Conservation (phyloP, 2,329 filamentous ascomycete species). For the Colletotrichum destructivum region DNA sequence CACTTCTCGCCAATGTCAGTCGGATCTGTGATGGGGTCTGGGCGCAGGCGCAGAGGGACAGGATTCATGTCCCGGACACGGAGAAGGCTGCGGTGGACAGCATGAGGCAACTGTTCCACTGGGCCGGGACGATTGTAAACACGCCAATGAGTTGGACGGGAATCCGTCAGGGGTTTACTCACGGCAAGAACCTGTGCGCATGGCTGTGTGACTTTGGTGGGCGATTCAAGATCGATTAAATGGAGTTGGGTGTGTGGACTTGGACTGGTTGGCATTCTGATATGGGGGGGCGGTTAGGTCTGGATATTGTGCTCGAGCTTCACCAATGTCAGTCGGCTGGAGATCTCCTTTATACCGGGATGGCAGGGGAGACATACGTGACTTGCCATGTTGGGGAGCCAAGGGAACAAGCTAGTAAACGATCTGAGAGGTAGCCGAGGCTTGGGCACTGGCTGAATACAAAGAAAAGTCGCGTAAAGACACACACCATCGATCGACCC, state of each 20-base stretch:
- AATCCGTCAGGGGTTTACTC: neutral
- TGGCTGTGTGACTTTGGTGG: slow-evolving; percentile 44
- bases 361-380: too few species aligned
- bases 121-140: slow-evolving; percentile 49
- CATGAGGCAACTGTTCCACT: slow-evolving; percentile 50
- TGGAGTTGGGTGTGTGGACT: neutral
- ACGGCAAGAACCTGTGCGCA: slow-evolving; percentile 45
- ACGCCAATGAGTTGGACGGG: neutral
- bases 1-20: slow-evolving; percentile 50
- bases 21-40: slow-evolving; percentile 51
- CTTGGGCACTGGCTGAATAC: neutral
- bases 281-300: neutral
- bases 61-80: slow-evolving; percentile 48
- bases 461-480: neutral
- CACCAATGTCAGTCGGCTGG: neutral
- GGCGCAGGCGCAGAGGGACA: slow-evolving; percentile 49
- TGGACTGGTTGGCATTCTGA: neutral
- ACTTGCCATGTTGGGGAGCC: neutral
- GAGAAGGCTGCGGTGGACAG: slow-evolving; percentile 49
- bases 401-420: neutral
- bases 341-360: neutral
- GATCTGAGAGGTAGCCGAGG: neutral
- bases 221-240: neutral
- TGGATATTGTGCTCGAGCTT: neutral
- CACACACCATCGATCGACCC: neutral